Conservation (phyloP, 129 eudicot genomes). For the Oenanthe sinensis region DNA sequence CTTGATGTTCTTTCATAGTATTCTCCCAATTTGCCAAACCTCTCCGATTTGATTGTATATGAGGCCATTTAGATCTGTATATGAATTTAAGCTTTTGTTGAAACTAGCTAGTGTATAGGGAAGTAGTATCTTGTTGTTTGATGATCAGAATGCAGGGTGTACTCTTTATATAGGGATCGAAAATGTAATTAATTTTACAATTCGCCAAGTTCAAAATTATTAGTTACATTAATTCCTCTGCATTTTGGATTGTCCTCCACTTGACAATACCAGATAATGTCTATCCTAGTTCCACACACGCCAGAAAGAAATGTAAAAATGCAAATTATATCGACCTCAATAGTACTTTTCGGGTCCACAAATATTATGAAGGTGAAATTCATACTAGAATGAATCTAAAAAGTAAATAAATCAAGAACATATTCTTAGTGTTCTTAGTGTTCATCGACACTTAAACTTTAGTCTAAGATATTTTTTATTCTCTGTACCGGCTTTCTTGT, state of each 20-base stretch:
- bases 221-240: too few species aligned
- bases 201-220: background rate
- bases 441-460: too few species aligned
- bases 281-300: too few species aligned
- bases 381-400: background rate
- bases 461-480: background rate
- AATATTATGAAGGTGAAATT: background rate
- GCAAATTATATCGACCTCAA: too few species aligned
- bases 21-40: constrained; percentile 15
- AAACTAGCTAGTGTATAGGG: background rate
- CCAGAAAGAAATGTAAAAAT: too few species aligned
- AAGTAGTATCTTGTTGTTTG: background rate
- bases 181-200: background rate
- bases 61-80: background rate
- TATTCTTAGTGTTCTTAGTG: background rate
- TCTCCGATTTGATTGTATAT: constrained; percentile 19
- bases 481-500: too few species aligned
- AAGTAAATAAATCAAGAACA: background rate
- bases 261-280: too few species aligned
- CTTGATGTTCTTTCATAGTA: constrained; percentile 15
- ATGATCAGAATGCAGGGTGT: background rate
- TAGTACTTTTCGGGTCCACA: too few species aligned
- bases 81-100: background rate
- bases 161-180: background rate
- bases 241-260: too few species aligned